Evolutionary conservation across 1,139 yeast genomes (phyloP).

Genomic region (Candida sp.): DNA sequence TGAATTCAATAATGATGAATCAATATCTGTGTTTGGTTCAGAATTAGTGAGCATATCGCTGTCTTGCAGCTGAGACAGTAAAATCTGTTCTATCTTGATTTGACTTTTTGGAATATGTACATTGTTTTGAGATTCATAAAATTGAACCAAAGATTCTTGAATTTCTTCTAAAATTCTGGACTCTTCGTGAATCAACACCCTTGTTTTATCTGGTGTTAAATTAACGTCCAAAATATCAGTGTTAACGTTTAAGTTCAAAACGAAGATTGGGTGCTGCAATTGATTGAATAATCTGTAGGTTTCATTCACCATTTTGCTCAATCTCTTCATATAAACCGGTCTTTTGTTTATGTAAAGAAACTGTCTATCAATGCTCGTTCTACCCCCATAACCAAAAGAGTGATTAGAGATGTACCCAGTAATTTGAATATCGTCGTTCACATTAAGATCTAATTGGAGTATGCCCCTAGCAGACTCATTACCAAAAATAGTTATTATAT

Average conservation of each 20-base stretch:
- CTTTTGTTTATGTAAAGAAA: constrained; percentile 68
- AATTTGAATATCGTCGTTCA: constrained; percentile 26
- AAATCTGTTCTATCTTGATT: not conserved
- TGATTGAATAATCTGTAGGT: constrained; percentile 68
- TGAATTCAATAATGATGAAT: too few relatives aligned
- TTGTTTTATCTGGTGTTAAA: constrained; percentile 87
- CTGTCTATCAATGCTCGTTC: constrained; percentile 74
- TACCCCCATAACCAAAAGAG: constrained; percentile 62
- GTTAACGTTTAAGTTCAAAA: constrained; percentile 56
- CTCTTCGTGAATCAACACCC: constrained; percentile 69
- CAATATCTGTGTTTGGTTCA: too few relatives aligned
- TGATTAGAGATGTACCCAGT: constrained; percentile 70
- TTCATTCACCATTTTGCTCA: constrained; percentile 66
- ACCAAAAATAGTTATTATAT: constrained; percentile 69
- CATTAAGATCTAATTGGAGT: constrained; percentile 37
- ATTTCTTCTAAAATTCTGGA: constrained; percentile 49
- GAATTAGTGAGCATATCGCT: not conserved
- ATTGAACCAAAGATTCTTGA: constrained; percentile 32
- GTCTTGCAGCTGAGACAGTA: not conserved
- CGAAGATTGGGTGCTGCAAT: constrained; percentile 71
- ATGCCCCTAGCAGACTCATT: constrained; percentile 59
- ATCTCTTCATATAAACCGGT: constrained; percentile 60
- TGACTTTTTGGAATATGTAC: constrained; percentile 31
- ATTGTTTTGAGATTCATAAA: constrained; percentile 46
- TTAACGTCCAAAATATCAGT: constrained; percentile 68